These are phyloP conservation scores for Mucor plumbeus DNA, from an alignment of 371 early-diverging fungal species.

Conservation along the genomic window DNA sequence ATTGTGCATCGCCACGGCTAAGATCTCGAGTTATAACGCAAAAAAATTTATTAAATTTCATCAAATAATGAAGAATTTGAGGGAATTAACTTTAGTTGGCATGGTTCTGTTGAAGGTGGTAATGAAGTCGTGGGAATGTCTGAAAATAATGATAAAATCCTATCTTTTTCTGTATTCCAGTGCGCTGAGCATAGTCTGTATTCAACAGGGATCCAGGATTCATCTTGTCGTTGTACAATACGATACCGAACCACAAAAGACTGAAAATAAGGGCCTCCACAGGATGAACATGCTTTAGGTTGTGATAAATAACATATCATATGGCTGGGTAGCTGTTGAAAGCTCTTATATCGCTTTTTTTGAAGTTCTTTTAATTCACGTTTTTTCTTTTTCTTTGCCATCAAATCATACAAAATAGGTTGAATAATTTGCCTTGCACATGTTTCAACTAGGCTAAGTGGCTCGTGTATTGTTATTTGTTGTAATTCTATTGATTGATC, in stretches of 20 bases:
- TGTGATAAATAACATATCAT: slow-evolving; percentile 66
- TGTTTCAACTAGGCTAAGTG: slow-evolving; percentile 70
- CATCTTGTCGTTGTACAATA: slow-evolving; percentile 61
- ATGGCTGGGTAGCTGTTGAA: slow-evolving; percentile 45
- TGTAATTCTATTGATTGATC: slow-evolving; percentile 32
- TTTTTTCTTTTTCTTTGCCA: slow-evolving; percentile 53
- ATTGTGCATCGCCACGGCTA: neutral
- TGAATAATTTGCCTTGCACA: slow-evolving; percentile 77
- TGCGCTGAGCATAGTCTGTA: slow-evolving; percentile 81
- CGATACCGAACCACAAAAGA: slow-evolving; percentile 62
- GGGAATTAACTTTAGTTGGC: slow-evolving; percentile 11
- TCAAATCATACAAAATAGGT: slow-evolving; percentile 58
- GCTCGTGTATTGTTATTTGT: slow-evolving; percentile 35
- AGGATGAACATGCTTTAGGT: slow-evolving; percentile 80
- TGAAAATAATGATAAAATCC: slow-evolving; percentile 46
- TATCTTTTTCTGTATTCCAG: slow-evolving; percentile 75
- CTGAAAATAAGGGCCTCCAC: slow-evolving; percentile 89
- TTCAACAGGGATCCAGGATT: slow-evolving; percentile 63
- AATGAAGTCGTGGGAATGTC: slow-evolving; percentile 5
- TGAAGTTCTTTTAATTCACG: slow-evolving; percentile 13
- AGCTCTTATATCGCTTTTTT: slow-evolving; percentile 8
- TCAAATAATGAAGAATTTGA: neutral
- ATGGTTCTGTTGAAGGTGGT: slow-evolving; percentile 15
- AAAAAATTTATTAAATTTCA: neutral
- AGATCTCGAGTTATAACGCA: neutral